phyloP scores from a whole-genome alignment of 768 basidiomycete species.

The Leccinum disarticulatum region DNA sequence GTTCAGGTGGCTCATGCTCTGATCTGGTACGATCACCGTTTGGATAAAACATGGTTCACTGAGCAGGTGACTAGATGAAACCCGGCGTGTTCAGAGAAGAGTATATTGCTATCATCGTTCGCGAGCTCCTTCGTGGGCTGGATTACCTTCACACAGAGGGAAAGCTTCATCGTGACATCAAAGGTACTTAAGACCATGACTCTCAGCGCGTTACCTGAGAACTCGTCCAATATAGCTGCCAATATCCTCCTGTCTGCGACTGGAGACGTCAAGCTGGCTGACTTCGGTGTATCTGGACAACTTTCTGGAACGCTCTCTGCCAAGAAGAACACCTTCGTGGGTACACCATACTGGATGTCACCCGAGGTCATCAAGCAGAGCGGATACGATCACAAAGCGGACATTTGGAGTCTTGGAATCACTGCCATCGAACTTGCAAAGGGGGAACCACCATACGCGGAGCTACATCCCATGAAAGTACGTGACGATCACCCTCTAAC shows the following conservation, averaged over 20 bases:
- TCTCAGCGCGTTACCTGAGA: background rate
- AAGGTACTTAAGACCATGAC: constrained; percentile 54
- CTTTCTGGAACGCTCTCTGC: constrained; percentile 89
- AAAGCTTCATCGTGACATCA: constrained; percentile 98
- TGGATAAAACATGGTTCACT: constrained; percentile 7
- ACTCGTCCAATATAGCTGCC: constrained; percentile 56
- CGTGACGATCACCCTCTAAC: constrained; percentile 14
- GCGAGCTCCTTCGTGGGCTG: constrained; percentile 87
- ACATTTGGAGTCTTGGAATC: constrained; percentile 98
- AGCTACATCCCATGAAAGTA: constrained; percentile 99
- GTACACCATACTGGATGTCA: constrained; percentile 99
- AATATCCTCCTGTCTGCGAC: constrained; percentile 91
- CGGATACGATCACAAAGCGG: constrained; percentile 98
- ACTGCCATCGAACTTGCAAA: constrained; percentile 97
- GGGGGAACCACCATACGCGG: constrained; percentile 97
- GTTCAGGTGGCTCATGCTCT: constrained; percentile 96
- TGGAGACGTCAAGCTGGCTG: constrained; percentile 96
- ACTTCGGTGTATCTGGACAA: constrained; percentile 98
- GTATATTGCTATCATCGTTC: constrained; percentile 95
- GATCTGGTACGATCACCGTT: constrained; percentile 68
- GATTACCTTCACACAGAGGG: constrained; percentile 96
- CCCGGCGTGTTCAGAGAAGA: constrained; percentile 97
- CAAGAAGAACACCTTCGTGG: constrained; percentile 98
- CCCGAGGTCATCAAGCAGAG: constrained; percentile 99
- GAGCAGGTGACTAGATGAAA: constrained; percentile 73